phyloP scores from a whole-genome alignment of 805 yeast genomes.

The Komagataella pastoris region DNA sequence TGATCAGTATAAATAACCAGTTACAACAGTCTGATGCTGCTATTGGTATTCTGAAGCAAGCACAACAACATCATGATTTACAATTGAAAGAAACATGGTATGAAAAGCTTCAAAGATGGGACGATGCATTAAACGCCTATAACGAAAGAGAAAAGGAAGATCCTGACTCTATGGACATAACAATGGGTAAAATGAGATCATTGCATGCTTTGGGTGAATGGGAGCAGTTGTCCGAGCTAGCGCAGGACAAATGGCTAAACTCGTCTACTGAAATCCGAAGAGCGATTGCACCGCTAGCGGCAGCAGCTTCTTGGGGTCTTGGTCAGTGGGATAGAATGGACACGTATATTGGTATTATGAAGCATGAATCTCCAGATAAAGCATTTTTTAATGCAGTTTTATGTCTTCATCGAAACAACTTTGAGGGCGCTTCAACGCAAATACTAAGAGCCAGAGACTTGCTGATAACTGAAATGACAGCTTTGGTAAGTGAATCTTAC shows the following conservation, averaged over 20 bases:
- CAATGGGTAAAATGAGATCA: constrained; percentile 97
- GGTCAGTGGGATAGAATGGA: constrained; percentile 97
- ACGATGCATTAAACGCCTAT: constrained; percentile 88
- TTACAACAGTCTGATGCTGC: constrained; percentile 97
- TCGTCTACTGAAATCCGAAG: constrained; percentile 64
- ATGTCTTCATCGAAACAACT: constrained; percentile 74
- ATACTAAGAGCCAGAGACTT: constrained; percentile 79
- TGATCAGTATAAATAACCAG: constrained; percentile 87
- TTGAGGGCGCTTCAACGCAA: constrained; percentile 66
- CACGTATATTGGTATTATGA: constrained; percentile 80
- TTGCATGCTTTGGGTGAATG: constrained; percentile 98
- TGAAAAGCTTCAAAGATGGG: constrained; percentile 95
- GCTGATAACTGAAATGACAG: constrained; percentile 85
- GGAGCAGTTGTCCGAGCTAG: constrained; percentile 81
- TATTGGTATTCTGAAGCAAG: constrained; percentile 89
- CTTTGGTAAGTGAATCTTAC: constrained; percentile 89
- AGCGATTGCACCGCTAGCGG: constrained; percentile 91
- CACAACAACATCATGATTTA: constrained; percentile 79
- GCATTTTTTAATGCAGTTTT: constrained; percentile 91
- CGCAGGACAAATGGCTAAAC: constrained; percentile 72
- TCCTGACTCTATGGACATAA: constrained; percentile 69
- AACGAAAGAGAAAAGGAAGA: constrained; percentile 57
- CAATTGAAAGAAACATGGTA: constrained; percentile 97
- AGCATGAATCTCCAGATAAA: constrained; percentile 82
- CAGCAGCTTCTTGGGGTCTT: constrained; percentile 98